phyloP scores from a whole-genome alignment of 768 basidiomycete genomes.

The Coprinopsis sp. region DNA sequence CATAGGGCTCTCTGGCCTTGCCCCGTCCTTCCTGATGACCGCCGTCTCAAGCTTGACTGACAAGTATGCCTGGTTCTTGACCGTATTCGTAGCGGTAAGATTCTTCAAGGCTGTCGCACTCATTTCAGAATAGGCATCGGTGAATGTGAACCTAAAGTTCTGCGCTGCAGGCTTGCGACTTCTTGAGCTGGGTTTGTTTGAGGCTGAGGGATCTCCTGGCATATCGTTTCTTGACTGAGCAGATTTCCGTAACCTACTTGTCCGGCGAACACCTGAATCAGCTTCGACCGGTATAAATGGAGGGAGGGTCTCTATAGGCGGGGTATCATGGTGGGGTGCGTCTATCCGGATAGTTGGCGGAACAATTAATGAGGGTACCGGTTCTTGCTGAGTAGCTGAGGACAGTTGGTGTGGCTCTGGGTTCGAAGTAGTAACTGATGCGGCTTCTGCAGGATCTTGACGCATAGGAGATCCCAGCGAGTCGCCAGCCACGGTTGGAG shows the following conservation, averaged over 20 bases:
- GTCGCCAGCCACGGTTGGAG: background rate
- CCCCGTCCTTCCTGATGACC: slow-evolving; percentile 64
- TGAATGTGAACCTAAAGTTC: slow-evolving; percentile 26
- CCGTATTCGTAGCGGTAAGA: slow-evolving; percentile 69
- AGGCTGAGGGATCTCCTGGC: slow-evolving; percentile 4
- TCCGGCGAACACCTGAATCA: slow-evolving; percentile 11
- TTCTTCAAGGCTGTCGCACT: slow-evolving; percentile 63
- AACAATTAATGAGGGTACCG: too few species aligned
- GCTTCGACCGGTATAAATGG: slow-evolving; percentile 2
- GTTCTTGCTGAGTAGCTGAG: too few species aligned
- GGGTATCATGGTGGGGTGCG: slow-evolving; percentile 6
- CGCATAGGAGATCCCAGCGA: slow-evolving; percentile 7
- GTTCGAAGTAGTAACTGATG: background rate
- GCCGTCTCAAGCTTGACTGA: slow-evolving; percentile 62
- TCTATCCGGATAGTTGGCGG: slow-evolving; percentile 7
- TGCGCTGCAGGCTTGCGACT: slow-evolving; percentile 37
- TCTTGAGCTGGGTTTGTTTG: slow-evolving; percentile 32
- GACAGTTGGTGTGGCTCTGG: background rate
- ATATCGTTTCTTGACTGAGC: slow-evolving; percentile 1
- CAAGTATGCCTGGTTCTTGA: slow-evolving; percentile 63
- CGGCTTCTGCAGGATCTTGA: slow-evolving; percentile 1
- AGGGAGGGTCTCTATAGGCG: slow-evolving; percentile 9
- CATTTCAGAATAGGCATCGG: slow-evolving; percentile 57
- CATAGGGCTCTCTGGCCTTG: slow-evolving; percentile 73
- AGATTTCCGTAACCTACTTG: slow-evolving; percentile 10